Evolutionary conservation across 148 eudicot genomes (phyloP), one percentile per base, ranked within the genome.

Genomic region (Chenopodium album): DNA sequence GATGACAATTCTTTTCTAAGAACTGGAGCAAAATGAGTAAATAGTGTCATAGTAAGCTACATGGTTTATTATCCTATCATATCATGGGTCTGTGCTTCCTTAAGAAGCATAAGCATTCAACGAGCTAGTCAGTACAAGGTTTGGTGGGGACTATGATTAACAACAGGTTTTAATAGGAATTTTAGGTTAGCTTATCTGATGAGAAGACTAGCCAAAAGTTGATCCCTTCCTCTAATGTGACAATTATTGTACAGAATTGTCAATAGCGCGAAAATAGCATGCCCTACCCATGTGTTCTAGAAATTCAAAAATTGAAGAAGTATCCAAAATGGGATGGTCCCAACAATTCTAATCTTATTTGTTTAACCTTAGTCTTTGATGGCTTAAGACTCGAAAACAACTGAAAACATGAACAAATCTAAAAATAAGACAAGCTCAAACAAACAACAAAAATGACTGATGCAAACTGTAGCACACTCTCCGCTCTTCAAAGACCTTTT

Each of bases 311-410:
- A 71, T 47, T 70, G 41, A 79, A 22, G 66, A 76, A 32, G 50
- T 54, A 47, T 71, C 79, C 71, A 17, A 46, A 82, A 28, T 66
- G 76, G 56, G 17, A 76, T 80, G 81, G 88, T 77, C 88, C 88
- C 85, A 73, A 20, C 29, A 73, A 23, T 66, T 47, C 47, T 4
- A 12, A 46, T 59, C 60, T 76, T 64, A 46, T 69, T 84, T 59
- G 19, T 68, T 34, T 17, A 68, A 76, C 41, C 79, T 67, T 69
- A 68, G 46, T 69, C 50, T 41, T 29, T 9, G 62, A 75, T 62
- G 62, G 50, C 44, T 47, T 73, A 48, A n/a, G 7, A 32, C 26
- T 48, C 79, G 10, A 19, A 34, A 65, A 76, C 74, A 64, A 79
- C 14, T 64, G 75, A 44, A 65, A 37, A 34, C 67, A 60, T 48